A percentile compares a stretch with the other conserved stretches of the same genome.
Evolutionary conservation across 2,329 filamentous ascomycete genomes (phyloP).

Genomic region (Xenoacremonium recifei): DNA sequence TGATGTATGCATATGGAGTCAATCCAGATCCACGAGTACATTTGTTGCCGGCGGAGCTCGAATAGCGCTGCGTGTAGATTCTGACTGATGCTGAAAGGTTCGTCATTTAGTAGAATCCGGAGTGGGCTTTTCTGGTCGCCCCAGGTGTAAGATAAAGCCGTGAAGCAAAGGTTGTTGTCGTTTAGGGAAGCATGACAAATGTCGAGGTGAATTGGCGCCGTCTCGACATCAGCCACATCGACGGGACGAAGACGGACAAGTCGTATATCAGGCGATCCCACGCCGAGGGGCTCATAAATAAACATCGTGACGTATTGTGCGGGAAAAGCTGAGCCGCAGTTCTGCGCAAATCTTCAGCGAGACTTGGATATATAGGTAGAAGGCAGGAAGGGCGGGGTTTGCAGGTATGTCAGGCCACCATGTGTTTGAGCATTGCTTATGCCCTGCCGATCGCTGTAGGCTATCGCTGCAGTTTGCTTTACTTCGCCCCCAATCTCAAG

Average conservation of each 20-base stretch:
- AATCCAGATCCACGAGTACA: slow-evolving; percentile 18
- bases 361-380: no score
- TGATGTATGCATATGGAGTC: slow-evolving; percentile 23
- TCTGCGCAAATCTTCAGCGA: no score
- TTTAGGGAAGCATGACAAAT: slow-evolving; percentile 6
- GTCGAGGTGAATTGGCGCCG: slow-evolving; percentile 10
- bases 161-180: slow-evolving; percentile 5
- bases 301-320: no score
- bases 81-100: neutral
- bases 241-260: slow-evolving; percentile 15
- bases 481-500: no score
- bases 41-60: slow-evolving; percentile 4
- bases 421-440: no score
- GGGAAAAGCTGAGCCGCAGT: no score
- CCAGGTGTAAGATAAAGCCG: no score
- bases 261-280: slow-evolving; percentile 9
- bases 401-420: no score
- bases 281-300: slow-evolving; percentile 3
- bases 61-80: slow-evolving; percentile 12
- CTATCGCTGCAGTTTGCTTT: no score
- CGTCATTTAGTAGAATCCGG: slow-evolving; percentile 5
- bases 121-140: neutral
- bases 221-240: neutral
- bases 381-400: no score
- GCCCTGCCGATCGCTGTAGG: no score